Base-by-base conservation (phyloP, 345 rosid genomes). In the Sapria himalayana region DNA sequence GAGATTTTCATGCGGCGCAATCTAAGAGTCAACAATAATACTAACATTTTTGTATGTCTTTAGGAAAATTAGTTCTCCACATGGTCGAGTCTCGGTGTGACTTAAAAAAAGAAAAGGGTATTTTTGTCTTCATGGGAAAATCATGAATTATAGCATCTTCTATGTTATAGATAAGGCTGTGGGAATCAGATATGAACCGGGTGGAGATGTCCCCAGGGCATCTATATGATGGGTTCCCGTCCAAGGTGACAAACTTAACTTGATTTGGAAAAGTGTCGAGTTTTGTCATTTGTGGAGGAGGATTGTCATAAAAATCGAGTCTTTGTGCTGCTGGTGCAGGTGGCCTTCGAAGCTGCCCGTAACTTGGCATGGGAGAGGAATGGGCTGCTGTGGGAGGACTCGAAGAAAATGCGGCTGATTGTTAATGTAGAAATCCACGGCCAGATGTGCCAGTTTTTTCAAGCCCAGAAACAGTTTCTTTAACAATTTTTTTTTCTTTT, bases 171-270 rank as follows among this genome's bases (percentile, higher is more conserved):
- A 82, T 89, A 59, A 71, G 94, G 65, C 65, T 82, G 45, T 89
- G 98, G 98, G 98, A 89, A 64, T 16, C 81, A 4, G 98, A 89
- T 67, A 51, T 89, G 51, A 78, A 89, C 53, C 72, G 98, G 61
- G 82, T 78, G 24, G 98, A 89, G 69, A 74, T 60, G 73, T 68
- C 73, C 4, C 76, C 69, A 29, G 66, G 82, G 4, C 74, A 89
- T 61, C 58, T 70, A 48, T 79, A 76, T 29, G 93, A 82, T 15
- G 98, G 79, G 48, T 89, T 89, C 59, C 94, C 91, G 29, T 60
- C 94, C 1, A 59, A 69, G 69, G 97, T 86, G 72, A 59, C 43
- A 25, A 11, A 22, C 15, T 1, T 5, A 24, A 57, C 49, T 51
- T 31, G 33, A 21, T 41, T 36, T 20, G 33, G 15, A 11, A 21